Evolutionary conservation across 768 basidiomycete genomes (phyloP), one percentile per base, ranked within the genome.

Genomic region (Pleurotus ostreatus): DNA sequence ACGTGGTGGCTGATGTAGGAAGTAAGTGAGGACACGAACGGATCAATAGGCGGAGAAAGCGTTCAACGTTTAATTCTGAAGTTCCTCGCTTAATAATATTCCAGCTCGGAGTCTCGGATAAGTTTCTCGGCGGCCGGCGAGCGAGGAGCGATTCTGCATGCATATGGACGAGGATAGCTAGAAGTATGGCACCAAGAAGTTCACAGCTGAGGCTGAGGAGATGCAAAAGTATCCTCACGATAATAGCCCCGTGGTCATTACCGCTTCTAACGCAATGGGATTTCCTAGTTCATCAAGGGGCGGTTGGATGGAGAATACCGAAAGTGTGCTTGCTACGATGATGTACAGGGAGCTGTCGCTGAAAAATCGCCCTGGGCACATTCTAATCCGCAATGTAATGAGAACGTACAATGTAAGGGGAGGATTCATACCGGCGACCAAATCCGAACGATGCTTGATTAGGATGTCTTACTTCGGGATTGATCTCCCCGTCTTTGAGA

Each of bases 361-460:
- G 38, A 68, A 59, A 46, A 62, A 62, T 7, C 64, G 59, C 2
- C 67, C 67, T 5, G 67, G 67, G 41, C 66, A 68, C 30, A 62
- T 63, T 45, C 66, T 55, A 54, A 23, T 8, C 23, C 41, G 22
- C 13, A 23, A 13, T 18, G 16, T 15, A 53, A 51, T n/a, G 37
- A n/a, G n/a, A 26, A 34, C 25, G 22, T 37, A 12, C 15, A 2
- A 40, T 0, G 6, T n/a, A 38, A 11, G 7, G 11, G 4, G 23
- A 6, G 16, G 43, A 56, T 12, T 56, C 64, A 18, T 30, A 69
- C 68, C 70, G 61, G 30, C 70, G 64, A 11, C 72, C 72, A 61
- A 64, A 71, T 13, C 72, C 69, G 56, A 71, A 72, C 23, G 63
- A 66, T 20, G 64, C 63, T 23, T 56, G 52, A 16, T 60, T 62